Percentiles rank a stretch among this genome's conserved stretches.
Conservation (phyloP, 257 asterid genomes). For the Apocynum venetum region DNA sequence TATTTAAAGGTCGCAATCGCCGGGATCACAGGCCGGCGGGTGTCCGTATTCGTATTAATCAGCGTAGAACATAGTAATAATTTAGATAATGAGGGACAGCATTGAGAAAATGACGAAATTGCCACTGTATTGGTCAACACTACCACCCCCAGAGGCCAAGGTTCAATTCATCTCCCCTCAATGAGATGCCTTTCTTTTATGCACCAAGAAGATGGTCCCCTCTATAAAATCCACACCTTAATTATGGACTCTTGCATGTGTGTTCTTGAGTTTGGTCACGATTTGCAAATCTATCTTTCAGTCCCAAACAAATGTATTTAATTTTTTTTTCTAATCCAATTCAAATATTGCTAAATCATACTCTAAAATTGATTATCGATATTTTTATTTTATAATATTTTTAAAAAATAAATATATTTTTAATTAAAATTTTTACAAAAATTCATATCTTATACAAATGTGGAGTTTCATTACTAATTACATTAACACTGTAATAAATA, state of each 20-base stretch:
- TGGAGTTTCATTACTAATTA: no score
- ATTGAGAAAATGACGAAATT: constrained; percentile 14
- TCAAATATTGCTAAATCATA: no score
- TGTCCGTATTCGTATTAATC: constrained; percentile 26
- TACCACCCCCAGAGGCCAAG: neutral
- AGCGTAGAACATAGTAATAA: neutral
- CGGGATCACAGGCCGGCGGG: constrained; percentile 50
- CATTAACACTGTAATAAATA: no score
- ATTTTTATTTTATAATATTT: no score
- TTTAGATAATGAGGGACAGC: neutral
- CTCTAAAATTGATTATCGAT: no score
- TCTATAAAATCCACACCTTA: constrained; percentile 22
- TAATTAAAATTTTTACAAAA: no score
- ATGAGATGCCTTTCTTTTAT: constrained; percentile 35
- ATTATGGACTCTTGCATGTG: constrained; percentile 25
- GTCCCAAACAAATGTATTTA: no score
- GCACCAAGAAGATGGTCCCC: constrained; percentile 53
- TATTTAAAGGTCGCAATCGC: constrained; percentile 8
- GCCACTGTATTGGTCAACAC: constrained; percentile 46
- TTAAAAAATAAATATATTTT: no score
- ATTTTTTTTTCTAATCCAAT: no score
- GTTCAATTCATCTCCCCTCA: constrained; percentile 24
- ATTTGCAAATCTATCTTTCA: neutral
- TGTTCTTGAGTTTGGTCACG: neutral
- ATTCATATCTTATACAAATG: no score